Percentiles rank a stretch among this genome's conserved stretches.
These are phyloP conservation scores for Paramecium biaurelia DNA, from an alignment of 73 alveolate genomes.

Conservation along the genomic window DNA sequence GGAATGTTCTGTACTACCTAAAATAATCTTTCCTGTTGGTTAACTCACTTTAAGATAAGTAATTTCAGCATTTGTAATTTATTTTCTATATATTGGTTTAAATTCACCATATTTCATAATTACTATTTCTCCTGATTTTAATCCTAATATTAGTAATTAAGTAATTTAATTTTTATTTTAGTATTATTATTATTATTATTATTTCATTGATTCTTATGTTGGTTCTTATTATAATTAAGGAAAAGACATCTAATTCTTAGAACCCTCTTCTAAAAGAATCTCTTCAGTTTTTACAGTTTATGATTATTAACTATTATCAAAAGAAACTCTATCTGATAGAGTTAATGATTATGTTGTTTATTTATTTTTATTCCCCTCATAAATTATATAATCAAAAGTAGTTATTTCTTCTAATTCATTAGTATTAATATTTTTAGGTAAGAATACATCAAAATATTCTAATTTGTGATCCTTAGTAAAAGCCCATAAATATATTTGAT, in stretches of 20 bases:
- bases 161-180: background rate
- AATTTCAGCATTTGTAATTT: constrained; percentile 17
- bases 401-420: constrained; percentile 32
- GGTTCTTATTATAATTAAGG: background rate
- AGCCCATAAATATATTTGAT: constrained; percentile 58
- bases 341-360: background rate
- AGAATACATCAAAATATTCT: constrained; percentile 51
- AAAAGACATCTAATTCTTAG: background rate
- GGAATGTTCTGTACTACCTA: constrained; percentile 14
- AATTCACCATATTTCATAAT: constrained; percentile 49
- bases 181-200: background rate
- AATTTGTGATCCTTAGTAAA: constrained; percentile 28
- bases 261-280: background rate
- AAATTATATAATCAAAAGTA: constrained; percentile 4
- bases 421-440: constrained; percentile 14
- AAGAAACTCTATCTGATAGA: background rate
- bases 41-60: constrained; percentile 44
- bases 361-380: background rate
- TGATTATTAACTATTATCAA: background rate
- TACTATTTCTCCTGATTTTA: constrained; percentile 45
- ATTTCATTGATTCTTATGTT: constrained; percentile 27
- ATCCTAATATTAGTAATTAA: background rate
- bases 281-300: constrained; percentile 51
- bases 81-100: constrained; percentile 34
- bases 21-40: background rate